Evolutionary conservation across 2,329 filamentous ascomycete genomes (phyloP).

Genomic region (Blastomyces gilchristii): DNA sequence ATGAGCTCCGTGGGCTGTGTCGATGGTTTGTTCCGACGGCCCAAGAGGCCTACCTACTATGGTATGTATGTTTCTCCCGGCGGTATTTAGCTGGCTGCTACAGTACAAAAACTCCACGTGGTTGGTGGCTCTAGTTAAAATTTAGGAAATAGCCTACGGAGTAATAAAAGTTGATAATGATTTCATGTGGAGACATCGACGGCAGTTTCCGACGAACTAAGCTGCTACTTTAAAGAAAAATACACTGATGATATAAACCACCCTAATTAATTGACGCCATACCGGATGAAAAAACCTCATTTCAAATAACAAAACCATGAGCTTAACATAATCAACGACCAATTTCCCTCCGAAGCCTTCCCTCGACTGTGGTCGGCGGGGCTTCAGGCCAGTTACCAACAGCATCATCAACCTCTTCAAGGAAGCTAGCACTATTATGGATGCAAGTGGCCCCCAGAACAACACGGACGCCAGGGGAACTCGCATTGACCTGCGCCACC

Average conservation of each 20-base stretch:
- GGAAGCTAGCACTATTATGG: slow-evolving; percentile 77
- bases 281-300: neutral
- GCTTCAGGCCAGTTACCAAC: slow-evolving; percentile 77
- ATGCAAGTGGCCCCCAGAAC: slow-evolving; percentile 81
- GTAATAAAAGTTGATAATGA: too few species aligned
- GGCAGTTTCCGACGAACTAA: too few species aligned
- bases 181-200: too few species aligned
- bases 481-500: slow-evolving; percentile 88
- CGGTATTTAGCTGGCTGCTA: too few species aligned
- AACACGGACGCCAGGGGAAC: slow-evolving; percentile 75
- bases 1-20: neutral
- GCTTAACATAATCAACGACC: slow-evolving; percentile 33
- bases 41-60: too few species aligned
- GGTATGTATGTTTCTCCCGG: too few species aligned
- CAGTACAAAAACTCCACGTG: too few species aligned
- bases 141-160: too few species aligned
- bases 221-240: neutral
- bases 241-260: neutral
- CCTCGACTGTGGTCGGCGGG: slow-evolving; percentile 49
- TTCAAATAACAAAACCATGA: neutral
- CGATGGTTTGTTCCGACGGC: neutral
- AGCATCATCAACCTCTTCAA: slow-evolving; percentile 85
- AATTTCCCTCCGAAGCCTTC: slow-evolving; percentile 52
- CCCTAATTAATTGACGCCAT: neutral
- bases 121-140: too few species aligned